Evolutionary conservation across 2,329 filamentous ascomycete species (phyloP).

Genomic region (Fusarium denticulatum): DNA sequence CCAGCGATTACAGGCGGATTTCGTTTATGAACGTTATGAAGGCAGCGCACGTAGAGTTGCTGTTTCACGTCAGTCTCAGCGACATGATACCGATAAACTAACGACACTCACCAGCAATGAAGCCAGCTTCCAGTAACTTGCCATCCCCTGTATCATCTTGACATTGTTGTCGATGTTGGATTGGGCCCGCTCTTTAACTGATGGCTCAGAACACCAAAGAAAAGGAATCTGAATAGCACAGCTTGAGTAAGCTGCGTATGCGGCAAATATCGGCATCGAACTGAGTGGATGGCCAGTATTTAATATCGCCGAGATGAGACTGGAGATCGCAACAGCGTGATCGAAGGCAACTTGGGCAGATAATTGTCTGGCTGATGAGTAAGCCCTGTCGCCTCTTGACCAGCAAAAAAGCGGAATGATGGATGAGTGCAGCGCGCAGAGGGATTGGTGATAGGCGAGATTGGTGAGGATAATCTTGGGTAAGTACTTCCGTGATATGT

Average conservation of each 20-base stretch:
- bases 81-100: accelerated
- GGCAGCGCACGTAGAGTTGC: background rate
- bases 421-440: background rate
- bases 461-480: background rate
- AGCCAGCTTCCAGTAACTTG: background rate
- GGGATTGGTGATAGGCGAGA: background rate
- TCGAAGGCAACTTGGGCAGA: background rate
- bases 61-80: accelerated
- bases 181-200: background rate
- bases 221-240: background rate
- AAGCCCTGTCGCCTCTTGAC: background rate
- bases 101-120: background rate
- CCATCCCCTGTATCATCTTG: background rate
- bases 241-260: background rate
- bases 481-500: accelerated
- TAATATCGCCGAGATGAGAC: accelerated
- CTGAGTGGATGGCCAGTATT: accelerated
- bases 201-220: background rate
- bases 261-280: background rate
- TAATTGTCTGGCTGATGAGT: background rate
- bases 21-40: background rate
- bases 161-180: background rate
- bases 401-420: conserved; percentile 5
- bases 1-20: accelerated
- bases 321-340: background rate